Base-by-base conservation (phyloP, 495 filamentous ascomycete genomes). In the Talaromyces thailandensis region DNA sequence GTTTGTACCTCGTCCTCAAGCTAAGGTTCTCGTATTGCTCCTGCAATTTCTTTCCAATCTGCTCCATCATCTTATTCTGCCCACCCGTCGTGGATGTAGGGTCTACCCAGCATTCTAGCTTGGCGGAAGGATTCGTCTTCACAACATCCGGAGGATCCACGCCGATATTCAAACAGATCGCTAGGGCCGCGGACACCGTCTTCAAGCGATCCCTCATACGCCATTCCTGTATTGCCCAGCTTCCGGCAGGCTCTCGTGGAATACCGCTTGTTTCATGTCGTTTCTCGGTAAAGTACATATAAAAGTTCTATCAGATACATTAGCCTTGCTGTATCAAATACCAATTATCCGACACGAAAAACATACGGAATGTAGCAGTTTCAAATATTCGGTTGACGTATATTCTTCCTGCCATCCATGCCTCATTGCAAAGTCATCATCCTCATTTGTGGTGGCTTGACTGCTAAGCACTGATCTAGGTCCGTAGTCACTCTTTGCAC, bases 241-340 rank as follows among this genome's bases (percentile, higher is more conserved):
- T 79, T 56, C 77, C 78, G 18, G 75, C 76, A 18, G 82, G 79
- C 43, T 82, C 81, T 70, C 93, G 88, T 9, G 95, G 92, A 61
- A 94, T 90, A 18, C 94, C 95, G 37, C 92, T 91, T n/a, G 91
- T 94, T 71, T 98, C 94, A 71, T 98, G 94, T 26, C 92, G 87
- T 72, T 98, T 98, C 71, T 98, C 94, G 53, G 92, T 96, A 71
- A 89, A 99, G 73, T 98, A 99, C 93, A 97, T 96, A 77, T 93
- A 97, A 82, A 96, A 98, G 63, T 76, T 78, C 75, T 81, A 11
- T 52, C 31, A 60, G 25, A 60, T 14, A 65, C 60, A 28, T 61
- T 18, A 61, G 6, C 23, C 23, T 56, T 48, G 32, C 16, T 21
- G 7, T 51, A 28, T n/a, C 50, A 32, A 48, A 21, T 53, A 24